Base-by-base conservation (phyloP, 179 eudicot species). In the Spinacia oleracea region DNA sequence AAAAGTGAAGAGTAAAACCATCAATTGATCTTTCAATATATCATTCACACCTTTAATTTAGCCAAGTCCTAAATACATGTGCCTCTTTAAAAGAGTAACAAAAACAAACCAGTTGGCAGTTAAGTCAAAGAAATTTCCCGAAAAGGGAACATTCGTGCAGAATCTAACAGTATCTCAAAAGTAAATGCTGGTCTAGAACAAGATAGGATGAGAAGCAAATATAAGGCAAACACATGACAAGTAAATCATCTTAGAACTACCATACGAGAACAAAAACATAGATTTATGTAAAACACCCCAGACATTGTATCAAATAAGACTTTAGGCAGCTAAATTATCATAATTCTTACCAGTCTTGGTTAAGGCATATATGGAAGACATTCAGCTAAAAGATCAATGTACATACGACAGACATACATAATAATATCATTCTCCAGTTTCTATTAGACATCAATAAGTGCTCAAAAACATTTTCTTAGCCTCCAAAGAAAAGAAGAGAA, bases 351-450 rank as follows among this genome's bases (percentile, higher is more conserved):
- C n/a, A n/a, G n/a, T n/a, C n/a, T n/a, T n/a, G n/a, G n/a, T n/a
- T n/a, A n/a, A n/a, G n/a, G n/a, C n/a, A n/a, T n/a, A n/a, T n/a
- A n/a, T n/a, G 20, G 63, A 69, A 82, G 32, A 70, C 55, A 69
- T 16, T 45, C 40, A 75, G 58, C 69, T 80, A 53, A 83, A 46
- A 43, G 42, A 68, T 32, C n/a, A 42, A 60, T 56, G 58, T 15
- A 40, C 27, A 70, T 4, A 65, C 6, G 6, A 23, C 29, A n/a
- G 7, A 58, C 1, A 23, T 29, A n/a, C 0, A n/a, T 32, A 20
- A n/a, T 31, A 77, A 16, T 21, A 11, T 46, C 34, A 50, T 62
- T 35, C 29, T 76, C 18, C 63, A 15, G 14, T 20, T 55, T 29
- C 21, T 35, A 31, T 27, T 15, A 10, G 20, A 42, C 11, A 58